Evolutionary conservation across 441 rosid species (phyloP), one percentile per base, ranked within the genome.

Genomic region (Eruca vesicaria): DNA sequence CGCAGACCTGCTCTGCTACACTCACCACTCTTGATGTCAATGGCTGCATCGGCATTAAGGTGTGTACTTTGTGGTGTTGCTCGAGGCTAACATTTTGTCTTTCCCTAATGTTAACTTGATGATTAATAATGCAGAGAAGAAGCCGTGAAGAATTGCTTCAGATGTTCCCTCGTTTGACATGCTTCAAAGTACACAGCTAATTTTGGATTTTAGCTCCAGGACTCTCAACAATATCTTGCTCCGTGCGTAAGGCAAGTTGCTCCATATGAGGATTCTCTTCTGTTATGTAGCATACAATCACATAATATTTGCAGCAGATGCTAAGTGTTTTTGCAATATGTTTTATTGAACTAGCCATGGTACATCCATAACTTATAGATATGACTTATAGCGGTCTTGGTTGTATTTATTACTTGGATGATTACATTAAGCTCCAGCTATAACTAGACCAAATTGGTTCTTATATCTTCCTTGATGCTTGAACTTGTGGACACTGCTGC

Each of bases 181-280:
- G 98, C 83, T 92, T 94, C 88, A 94, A 88, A 79, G 97, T 94
- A 58, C 97, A 94, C 78, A 94, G 95, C 90, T 94, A 81, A 87
- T 65, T n/a, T 35, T 58, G 38, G 21, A 72, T 58, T 14, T 56
- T 23, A 18, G 23, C 56, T 45, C 3, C n/a, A 78, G 55, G 71
- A 58, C 20, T 71, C 66, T 75, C 68, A 48, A 50, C 71, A 56
- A 48, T 56, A 38, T 69, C 26, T 55, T 53, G 33, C 33, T 19
- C 29, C 41, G 10, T 43, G 59, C 66, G 28, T 11, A 59, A 59
- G 67, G 75, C 15, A 61, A 71, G 75, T 45, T 33, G 56, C 61
- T 59, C 15, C 59, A 45, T 31, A 18, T 23, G 23, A 55, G 55
- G 36, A 20, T 58, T 35, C 28, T 53, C 20, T 21, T 55, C 28